phyloP scores from a whole-genome alignment of 2,329 filamentous ascomycete species.

The Macroventuria anomochaeta region DNA sequence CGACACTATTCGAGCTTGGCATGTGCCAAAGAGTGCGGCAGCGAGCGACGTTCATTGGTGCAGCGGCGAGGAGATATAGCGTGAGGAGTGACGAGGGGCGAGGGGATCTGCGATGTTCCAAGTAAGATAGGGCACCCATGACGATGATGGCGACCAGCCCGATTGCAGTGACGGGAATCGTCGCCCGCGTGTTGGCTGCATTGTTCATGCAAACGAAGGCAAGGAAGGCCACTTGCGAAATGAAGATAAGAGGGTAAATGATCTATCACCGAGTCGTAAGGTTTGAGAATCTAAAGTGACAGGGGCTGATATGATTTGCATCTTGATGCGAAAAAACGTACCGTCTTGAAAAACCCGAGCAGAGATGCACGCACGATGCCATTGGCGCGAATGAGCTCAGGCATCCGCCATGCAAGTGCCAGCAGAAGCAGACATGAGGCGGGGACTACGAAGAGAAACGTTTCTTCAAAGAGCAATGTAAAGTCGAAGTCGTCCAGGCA shows the following conservation, averaged over 20 bases:
- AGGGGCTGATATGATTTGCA: background rate
- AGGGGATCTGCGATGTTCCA: background rate
- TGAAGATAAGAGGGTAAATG: background rate
- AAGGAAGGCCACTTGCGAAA: background rate
- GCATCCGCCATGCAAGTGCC: background rate
- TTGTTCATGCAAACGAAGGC: background rate
- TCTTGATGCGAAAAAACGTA: background rate
- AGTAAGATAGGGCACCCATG: background rate
- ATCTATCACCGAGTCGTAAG: background rate
- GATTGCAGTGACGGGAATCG: background rate
- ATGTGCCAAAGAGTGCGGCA: background rate
- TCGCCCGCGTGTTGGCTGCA: background rate
- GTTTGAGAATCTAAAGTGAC: background rate
- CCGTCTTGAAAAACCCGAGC: background rate
- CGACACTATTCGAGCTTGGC: too few relatives aligned
- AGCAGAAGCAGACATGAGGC: background rate
- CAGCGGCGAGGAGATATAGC: background rate
- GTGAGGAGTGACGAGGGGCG: background rate
- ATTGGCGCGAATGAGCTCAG: background rate
- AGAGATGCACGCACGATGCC: background rate
- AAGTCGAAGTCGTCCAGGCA: background rate
- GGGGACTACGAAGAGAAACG: background rate
- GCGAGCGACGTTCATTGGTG: background rate
- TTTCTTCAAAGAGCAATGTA: background rate
- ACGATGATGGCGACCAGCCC: background rate